phyloP scores from a whole-genome alignment of 2,329 filamentous ascomycete genomes.

The Colletotrichum shisoi region DNA sequence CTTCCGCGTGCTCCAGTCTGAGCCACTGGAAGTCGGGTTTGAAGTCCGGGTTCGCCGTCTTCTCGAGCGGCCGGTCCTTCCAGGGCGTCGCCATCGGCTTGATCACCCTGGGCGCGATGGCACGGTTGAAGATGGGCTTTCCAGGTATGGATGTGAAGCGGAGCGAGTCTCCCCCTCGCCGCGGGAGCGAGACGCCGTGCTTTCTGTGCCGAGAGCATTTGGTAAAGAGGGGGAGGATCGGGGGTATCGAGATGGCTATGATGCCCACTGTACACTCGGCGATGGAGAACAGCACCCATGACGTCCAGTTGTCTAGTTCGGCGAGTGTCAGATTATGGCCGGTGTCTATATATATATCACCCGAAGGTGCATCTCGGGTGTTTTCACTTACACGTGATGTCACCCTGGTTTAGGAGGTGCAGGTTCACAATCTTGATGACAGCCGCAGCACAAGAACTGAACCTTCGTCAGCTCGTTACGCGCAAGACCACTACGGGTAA shows the following conservation, averaged over 20 bases:
- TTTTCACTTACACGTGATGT: constrained; percentile 45
- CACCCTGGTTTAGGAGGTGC: constrained; percentile 41
- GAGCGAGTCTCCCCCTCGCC: neutral
- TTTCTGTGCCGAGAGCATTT: constrained; percentile 12
- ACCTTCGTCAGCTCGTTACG: neutral
- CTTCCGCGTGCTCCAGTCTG: constrained; percentile 23
- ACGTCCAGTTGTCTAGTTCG: constrained; percentile 44
- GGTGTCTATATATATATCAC: too few relatives aligned
- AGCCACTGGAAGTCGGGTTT: constrained; percentile 32
- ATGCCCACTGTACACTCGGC: constrained; percentile 48
- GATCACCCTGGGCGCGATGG: constrained; percentile 6
- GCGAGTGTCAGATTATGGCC: too few relatives aligned
- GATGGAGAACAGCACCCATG: constrained; percentile 46
- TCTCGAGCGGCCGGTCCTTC: constrained; percentile 27
- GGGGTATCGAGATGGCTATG: constrained; percentile 48
- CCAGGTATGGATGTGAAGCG: neutral
- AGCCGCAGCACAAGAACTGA: constrained; percentile 44
- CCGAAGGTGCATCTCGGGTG: neutral
- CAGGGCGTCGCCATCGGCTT: constrained; percentile 36
- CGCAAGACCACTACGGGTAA: neutral
- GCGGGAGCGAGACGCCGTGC: neutral
- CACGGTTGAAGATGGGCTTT: constrained; percentile 1
- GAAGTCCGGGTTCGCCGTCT: constrained; percentile 22
- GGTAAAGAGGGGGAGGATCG: constrained; percentile 43
- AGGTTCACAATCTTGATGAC: constrained; percentile 44